Evolutionary conservation across 1,139 yeast species (phyloP).

Genomic region (Suhomyces coccinellae): DNA sequence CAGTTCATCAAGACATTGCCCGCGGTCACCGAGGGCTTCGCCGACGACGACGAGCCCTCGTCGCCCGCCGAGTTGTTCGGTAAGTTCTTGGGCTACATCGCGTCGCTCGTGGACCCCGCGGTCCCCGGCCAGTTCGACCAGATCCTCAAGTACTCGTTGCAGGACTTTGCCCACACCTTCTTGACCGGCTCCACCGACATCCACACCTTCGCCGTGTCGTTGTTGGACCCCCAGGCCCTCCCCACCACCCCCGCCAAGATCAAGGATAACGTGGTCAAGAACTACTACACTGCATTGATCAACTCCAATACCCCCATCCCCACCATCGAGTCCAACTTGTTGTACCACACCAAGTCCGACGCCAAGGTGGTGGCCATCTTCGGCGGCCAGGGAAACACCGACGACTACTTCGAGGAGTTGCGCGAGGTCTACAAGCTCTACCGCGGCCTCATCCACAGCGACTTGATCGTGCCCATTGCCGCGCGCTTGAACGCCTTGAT

Average conservation of each 20-base stretch:
- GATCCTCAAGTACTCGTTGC: constrained; percentile 66
- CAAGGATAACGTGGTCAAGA: constrained; percentile 65
- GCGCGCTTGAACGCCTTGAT: constrained; percentile 67
- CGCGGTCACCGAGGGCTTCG: constrained; percentile 76
- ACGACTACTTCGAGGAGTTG: constrained; percentile 95
- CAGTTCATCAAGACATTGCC: constrained; percentile 81
- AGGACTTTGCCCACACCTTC: constrained; percentile 82
- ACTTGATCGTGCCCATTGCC: constrained; percentile 70
- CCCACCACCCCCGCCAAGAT: constrained; percentile 73
- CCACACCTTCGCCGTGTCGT: constrained; percentile 80
- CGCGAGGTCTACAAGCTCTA: constrained; percentile 80
- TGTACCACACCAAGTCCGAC: constrained; percentile 37
- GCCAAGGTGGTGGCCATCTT: constrained; percentile 81
- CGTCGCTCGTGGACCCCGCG: constrained; percentile 54
- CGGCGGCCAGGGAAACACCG: constrained; percentile 99
- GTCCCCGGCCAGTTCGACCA: constrained; percentile 54
- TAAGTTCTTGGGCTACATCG: constrained; percentile 78
- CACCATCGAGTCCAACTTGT: constrained; percentile 49
- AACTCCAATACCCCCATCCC: constrained; percentile 37
- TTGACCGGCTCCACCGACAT: constrained; percentile 63
- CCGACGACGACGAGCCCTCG: constrained; percentile 86
- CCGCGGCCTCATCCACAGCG: constrained; percentile 64
- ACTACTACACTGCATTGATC: constrained; percentile 67
- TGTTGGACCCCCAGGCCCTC: constrained; percentile 49
- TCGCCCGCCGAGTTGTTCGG: constrained; percentile 86